Conservation (phyloP, 306 rosid genomes). For the Medicago truncatula region MtrunA17r5.0-ANR NC_053042.1:45694001-45694500, state of each 20-base stretch:
- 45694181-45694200: too few relatives aligned
- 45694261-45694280: constrained; percentile 10
- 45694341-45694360: neutral
- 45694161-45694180: too few relatives aligned
- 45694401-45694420: neutral
- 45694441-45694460: too few relatives aligned
- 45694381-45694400: neutral
- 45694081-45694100: neutral
- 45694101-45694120: neutral
- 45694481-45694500: too few relatives aligned
- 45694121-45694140: neutral
- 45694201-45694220: neutral
- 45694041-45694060: constrained; percentile 63
- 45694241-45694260: neutral
- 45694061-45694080: neutral
- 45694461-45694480: too few relatives aligned
- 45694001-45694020: constrained; percentile 58
- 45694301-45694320: neutral
- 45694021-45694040: constrained; percentile 63
- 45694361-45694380: neutral
- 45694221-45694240: constrained; percentile 6
- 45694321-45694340: too few relatives aligned
- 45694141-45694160: too few relatives aligned
- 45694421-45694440: neutral
- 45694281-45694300: neutral